Evolutionary conservation across 345 rosid species (phyloP).

Genomic region (Hirschfeldia incana): DNA sequence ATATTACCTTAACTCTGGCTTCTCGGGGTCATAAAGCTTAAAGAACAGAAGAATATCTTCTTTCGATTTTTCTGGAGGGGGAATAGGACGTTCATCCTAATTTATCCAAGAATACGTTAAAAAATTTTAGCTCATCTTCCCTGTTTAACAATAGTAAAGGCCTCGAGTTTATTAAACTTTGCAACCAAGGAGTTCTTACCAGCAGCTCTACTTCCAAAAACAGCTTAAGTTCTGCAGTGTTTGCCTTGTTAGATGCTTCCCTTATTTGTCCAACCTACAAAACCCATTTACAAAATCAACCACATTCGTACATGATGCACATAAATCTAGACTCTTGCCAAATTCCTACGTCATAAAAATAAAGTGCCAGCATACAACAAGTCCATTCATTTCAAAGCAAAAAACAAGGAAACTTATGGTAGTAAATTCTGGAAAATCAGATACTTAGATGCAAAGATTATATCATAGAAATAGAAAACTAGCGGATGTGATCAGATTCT

Average conservation of each 20-base stretch:
- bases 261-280: constrained; percentile 89
- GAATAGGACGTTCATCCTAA: constrained; percentile 70
- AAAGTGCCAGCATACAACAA: too few relatives aligned
- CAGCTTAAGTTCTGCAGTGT: constrained; percentile 85
- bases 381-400: too few relatives aligned
- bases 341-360: too few relatives aligned
- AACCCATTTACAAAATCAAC: not conserved
- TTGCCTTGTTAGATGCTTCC: constrained; percentile 82
- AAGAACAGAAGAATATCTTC: constrained; percentile 95
- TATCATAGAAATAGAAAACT: not conserved
- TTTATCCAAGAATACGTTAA: constrained; percentile 21
- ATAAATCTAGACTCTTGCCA: too few relatives aligned
- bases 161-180: not conserved
- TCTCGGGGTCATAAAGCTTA: constrained; percentile 85
- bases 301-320: too few relatives aligned
- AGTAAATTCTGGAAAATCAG: too few relatives aligned
- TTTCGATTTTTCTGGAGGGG: constrained; percentile 69
- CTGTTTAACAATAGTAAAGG: constrained; percentile 12
- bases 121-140: constrained; percentile 12
- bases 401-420: too few relatives aligned
- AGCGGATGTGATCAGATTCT: constrained; percentile 11
- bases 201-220: constrained; percentile 76
- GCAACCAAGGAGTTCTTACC: constrained; percentile 46
- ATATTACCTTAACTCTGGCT: constrained; percentile 67
- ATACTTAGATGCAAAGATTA: not conserved